Conservation (phyloP, 2,329 filamentous ascomycete genomes). For the Colletotrichum cereale region DNA sequence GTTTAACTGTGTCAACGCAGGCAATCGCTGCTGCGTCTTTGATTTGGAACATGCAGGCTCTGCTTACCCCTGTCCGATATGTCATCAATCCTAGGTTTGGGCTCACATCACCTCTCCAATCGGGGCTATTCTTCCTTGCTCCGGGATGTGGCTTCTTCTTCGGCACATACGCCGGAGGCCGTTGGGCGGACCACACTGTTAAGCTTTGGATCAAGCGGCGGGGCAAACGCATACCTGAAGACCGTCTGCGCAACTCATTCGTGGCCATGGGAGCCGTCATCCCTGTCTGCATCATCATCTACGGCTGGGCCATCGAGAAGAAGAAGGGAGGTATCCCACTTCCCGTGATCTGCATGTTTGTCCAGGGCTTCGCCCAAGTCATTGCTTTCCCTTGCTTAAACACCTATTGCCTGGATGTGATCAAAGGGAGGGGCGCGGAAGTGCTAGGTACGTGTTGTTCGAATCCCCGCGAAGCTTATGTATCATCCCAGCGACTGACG, state of each 20-base stretch:
- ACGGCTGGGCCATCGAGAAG: constrained; percentile 64
- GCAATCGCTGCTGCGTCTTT: constrained; percentile 56
- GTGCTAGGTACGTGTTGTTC: constrained; percentile 48
- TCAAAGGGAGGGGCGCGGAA: constrained; percentile 34
- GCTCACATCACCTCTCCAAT: constrained; percentile 73
- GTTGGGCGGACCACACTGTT: constrained; percentile 74
- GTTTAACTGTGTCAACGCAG: background rate
- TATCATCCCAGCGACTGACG: background rate
- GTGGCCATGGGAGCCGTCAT: constrained; percentile 71
- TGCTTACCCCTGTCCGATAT: constrained; percentile 77
- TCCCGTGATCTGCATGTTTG: constrained; percentile 76
- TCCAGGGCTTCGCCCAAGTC: constrained; percentile 76
- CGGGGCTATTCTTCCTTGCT: constrained; percentile 78
- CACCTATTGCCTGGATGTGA: constrained; percentile 57
- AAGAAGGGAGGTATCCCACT: constrained; percentile 55
- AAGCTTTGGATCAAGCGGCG: constrained; percentile 69
- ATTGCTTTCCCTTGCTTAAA: constrained; percentile 79
- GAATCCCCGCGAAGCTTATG: too few species aligned
- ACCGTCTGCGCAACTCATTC: constrained; percentile 73
- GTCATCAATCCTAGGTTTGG: constrained; percentile 78
- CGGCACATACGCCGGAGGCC: constrained; percentile 76
- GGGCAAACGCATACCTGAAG: constrained; percentile 74
- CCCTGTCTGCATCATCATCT: constrained; percentile 75
- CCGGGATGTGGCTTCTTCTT: constrained; percentile 76
- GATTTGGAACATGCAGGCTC: constrained; percentile 79